These are phyloP conservation scores for Trichoderma citrinoviride DNA, from an alignment of 2,329 filamentous ascomycete species.

Conservation along the genomic window DNA sequence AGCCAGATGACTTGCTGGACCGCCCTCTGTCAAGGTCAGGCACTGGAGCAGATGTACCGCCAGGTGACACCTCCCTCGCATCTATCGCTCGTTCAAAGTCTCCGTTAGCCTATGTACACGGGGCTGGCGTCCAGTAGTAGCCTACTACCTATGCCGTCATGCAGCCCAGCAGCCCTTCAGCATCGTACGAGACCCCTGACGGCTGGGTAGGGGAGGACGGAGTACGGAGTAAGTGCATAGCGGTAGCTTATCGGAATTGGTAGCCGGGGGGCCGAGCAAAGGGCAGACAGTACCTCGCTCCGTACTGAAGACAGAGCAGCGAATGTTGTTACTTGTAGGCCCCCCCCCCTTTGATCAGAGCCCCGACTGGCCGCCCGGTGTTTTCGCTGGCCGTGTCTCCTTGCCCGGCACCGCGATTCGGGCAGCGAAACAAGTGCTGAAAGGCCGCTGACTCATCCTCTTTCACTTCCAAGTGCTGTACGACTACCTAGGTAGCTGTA, in stretches of 20 bases:
- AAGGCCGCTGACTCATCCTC: too few relatives aligned
- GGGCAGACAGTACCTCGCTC: not conserved
- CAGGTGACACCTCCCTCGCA: not conserved
- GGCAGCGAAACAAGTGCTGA: too few relatives aligned
- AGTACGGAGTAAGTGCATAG: not conserved
- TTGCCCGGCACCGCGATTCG: too few relatives aligned
- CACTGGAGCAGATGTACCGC: not conserved
- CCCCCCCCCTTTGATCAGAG: not conserved
- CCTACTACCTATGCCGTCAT: not conserved
- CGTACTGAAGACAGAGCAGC: too few relatives aligned
- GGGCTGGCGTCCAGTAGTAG: too few relatives aligned
- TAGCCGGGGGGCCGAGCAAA: not conserved
- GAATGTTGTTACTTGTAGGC: too few relatives aligned
- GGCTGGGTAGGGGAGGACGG: not conserved
- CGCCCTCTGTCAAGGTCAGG: too few relatives aligned
- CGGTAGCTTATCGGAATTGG: not conserved
- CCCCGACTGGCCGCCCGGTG: not conserved
- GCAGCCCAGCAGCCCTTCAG: not conserved
- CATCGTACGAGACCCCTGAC: constrained; percentile 2
- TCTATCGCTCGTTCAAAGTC: not conserved
- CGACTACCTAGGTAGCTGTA: too few relatives aligned
- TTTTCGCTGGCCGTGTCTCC: too few relatives aligned
- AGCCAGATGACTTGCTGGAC: not conserved
- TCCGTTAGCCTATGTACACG: not conserved
- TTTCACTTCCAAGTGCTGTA: too few relatives aligned